phyloP scores from a whole-genome alignment of 495 filamentous ascomycete species.

The Tuber magnatum region DNA sequence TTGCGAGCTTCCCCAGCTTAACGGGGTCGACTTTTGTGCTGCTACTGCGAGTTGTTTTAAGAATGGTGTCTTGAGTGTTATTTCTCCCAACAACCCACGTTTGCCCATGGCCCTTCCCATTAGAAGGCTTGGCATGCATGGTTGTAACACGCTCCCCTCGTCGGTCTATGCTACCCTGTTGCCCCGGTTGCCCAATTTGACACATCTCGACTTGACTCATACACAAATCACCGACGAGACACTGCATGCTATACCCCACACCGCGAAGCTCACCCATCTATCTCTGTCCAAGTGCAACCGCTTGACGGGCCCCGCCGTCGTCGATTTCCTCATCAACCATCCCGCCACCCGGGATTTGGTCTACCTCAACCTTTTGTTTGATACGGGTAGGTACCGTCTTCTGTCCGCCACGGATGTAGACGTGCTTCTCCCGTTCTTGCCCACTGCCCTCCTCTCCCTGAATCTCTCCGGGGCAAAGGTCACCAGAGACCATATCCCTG shows the following conservation, averaged over 20 bases:
- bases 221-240: conserved; percentile 70
- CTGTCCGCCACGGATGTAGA: conserved; percentile 60
- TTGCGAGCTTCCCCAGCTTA: conserved; percentile 57
- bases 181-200: conserved; percentile 61
- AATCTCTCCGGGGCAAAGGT: conserved; percentile 73
- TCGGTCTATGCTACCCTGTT: conserved; percentile 63
- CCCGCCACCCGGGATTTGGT: conserved; percentile 62
- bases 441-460: conserved; percentile 61
- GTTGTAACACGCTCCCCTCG: conserved; percentile 68
- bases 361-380: conserved; percentile 67
- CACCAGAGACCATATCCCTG: conserved; percentile 55
- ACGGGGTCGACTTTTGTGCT: conserved; percentile 72
- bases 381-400: conserved; percentile 65
- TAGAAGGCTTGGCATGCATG: conserved; percentile 68
- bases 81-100: conserved; percentile 42
- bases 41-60: conserved; percentile 66
- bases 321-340: conserved; percentile 66
- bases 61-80: conserved; percentile 49
- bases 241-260: conserved; percentile 61
- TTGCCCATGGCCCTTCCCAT: conserved; percentile 53
- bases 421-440: conserved; percentile 61
- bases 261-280: conserved; percentile 69
- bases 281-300: conserved; percentile 70
- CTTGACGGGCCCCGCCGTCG: conserved; percentile 59
- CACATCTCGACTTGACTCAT: conserved; percentile 73